A percentile compares a stretch with the other conserved stretches of the same genome.
Conservation (phyloP, 2,329 filamentous ascomycete genomes). For the Esteya vermicola region DNA sequence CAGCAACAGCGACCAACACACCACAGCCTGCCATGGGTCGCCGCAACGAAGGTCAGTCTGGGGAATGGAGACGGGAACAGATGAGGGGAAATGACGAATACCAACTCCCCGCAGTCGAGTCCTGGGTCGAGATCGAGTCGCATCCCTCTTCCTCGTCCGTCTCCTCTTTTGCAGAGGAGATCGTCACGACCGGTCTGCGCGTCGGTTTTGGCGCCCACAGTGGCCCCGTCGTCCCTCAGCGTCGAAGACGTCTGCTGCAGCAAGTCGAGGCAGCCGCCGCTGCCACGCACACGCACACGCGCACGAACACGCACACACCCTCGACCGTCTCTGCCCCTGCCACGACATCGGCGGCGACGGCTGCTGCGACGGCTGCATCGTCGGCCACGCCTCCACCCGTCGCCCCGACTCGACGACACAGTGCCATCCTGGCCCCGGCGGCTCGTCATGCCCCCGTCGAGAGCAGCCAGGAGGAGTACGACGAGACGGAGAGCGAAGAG, state of each 20-base stretch:
- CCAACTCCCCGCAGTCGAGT: conserved; percentile 44
- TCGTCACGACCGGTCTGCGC: conserved; percentile 75
- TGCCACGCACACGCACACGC: too few species aligned
- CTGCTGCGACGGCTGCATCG: conserved; percentile 22
- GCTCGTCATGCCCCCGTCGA: conserved; percentile 25
- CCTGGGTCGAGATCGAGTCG: conserved; percentile 89
- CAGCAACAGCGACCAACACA: conserved; percentile 2
- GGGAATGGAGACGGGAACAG: too few species aligned
- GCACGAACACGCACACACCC: too few species aligned
- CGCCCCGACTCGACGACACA: conserved; percentile 9
- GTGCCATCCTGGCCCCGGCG: conserved; percentile 21
- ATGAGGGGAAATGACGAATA: neutral
- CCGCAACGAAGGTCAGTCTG: conserved; percentile 19
- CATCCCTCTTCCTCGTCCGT: conserved; percentile 88
- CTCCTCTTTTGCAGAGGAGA: conserved; percentile 74
- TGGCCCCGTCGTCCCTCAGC: conserved; percentile 25
- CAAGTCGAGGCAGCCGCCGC: conserved; percentile 12
- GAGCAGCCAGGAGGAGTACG: conserved; percentile 89
- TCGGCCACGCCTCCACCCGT: conserved; percentile 2
- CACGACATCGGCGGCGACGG: neutral
- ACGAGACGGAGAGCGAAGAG: conserved; percentile 83
- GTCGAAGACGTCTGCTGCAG: conserved; percentile 37
- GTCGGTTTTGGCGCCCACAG: conserved; percentile 46
- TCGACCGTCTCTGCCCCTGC: neutral
- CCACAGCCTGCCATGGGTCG: conserved; percentile 11